Conservation (phyloP, 352 stramenopile species). For the Phytophthora fragariaefolia region DNA sequence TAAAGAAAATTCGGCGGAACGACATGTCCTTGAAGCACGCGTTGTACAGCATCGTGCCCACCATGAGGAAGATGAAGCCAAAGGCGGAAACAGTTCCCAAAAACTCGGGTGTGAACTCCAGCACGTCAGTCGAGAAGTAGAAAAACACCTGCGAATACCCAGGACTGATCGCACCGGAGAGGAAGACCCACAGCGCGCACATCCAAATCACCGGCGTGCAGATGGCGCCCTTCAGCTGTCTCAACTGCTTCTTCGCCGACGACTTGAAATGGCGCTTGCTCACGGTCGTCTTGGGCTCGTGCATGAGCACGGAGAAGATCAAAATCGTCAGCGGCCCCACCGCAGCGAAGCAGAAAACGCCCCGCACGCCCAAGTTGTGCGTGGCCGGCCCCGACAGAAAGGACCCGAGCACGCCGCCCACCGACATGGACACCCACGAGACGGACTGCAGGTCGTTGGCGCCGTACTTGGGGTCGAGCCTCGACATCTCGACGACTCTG, state of each 20-base stretch:
- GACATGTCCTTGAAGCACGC: constrained; percentile 89
- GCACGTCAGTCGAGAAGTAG: constrained; percentile 96
- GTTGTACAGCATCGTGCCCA: constrained; percentile 88
- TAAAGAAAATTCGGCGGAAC: constrained; percentile 95
- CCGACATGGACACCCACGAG: constrained; percentile 93
- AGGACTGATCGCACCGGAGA: constrained; percentile 93
- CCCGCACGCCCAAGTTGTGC: constrained; percentile 89
- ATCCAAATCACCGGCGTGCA: constrained; percentile 94
- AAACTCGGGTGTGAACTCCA: constrained; percentile 96
- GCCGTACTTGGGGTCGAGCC: constrained; percentile 82
- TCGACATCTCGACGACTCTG: constrained; percentile 95
- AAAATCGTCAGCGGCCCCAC: constrained; percentile 91
- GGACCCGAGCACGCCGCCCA: constrained; percentile 93
- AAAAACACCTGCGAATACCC: constrained; percentile 96
- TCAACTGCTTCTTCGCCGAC: constrained; percentile 59
- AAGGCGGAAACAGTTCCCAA: constrained; percentile 88
- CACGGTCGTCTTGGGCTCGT: constrained; percentile 72
- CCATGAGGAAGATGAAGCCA: constrained; percentile 80
- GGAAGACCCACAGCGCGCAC: constrained; percentile 96
- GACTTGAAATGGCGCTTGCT: constrained; percentile 55
- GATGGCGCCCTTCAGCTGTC: constrained; percentile 81
- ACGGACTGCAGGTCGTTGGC: constrained; percentile 95
- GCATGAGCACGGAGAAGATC: constrained; percentile 88
- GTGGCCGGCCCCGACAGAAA: constrained; percentile 93
- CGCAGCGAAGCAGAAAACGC: constrained; percentile 94